Base-by-base conservation (phyloP, 1,284 basidiomycete species). In the Blastosporella zonata region DNA sequence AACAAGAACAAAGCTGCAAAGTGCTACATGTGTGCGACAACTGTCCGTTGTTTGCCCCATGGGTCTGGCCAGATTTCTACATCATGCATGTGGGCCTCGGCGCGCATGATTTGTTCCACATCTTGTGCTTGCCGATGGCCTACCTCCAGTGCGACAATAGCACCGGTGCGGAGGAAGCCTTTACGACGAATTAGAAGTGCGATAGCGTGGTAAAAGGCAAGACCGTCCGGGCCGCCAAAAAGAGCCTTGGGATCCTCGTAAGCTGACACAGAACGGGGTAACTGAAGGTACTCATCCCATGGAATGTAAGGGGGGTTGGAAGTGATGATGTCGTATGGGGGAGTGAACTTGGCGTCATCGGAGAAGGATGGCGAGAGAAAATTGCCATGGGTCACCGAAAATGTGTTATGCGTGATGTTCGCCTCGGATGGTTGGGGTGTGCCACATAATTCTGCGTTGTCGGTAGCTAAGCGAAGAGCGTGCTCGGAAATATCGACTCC, bases 301-400 rank as follows among this genome's bases (percentile, higher is more conserved):
- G 91, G 74, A 58, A 97, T 91, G 68, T 97, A 97, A 5, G 94
- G 94, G n/a, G 94, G 94, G 66, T 97, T 97, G 9, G 89, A 84
- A 5, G 92, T 91, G 57, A 97, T 69, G 49, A 97, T 66, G 67
- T 94, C 84, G 65, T 86, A 85, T 2, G 82, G 75, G 12, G 70
- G 70, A 34, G 59, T 52, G 52, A 76, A 64, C 31, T 60, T 58
- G 36, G 62, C 56, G 21, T 62, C 57, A 25, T 65, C 57, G 27
- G 71, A 60, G 44, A 79, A 57, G 66, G 68, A 52, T 63, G 67
- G 57, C 69, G 77, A 47, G 78, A 71, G 62, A 77, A 82, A 49
- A 69, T 64, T 64, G 41, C 68, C 75, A 45, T 73, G 60, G 48
- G 71, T 57, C 22, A 74, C 67, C 6, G 60, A 62, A 63, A 84